Evolutionary conservation across 202 grass and related monocot species (phyloP).

Genomic region (Eragrostis tef): DNA sequence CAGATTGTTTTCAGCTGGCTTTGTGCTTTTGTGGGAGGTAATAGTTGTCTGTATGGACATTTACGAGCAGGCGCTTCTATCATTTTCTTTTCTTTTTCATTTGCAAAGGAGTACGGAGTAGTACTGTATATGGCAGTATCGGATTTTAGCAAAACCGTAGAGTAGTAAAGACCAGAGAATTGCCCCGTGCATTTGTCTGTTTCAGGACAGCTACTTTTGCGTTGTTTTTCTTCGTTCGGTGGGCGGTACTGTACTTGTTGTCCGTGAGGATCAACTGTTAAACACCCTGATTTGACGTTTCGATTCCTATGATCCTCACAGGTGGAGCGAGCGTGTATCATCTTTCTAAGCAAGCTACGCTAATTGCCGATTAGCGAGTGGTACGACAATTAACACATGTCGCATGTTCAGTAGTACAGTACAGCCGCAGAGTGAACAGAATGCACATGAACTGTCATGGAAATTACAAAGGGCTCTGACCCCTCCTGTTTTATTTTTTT

Average conservation of each 20-base stretch:
- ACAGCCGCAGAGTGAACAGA: neutral
- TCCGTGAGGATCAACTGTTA: too few relatives aligned
- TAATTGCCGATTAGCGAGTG: too few relatives aligned
- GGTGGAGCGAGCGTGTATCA: neutral
- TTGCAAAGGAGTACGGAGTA: neutral
- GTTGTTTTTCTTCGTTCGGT: too few relatives aligned
- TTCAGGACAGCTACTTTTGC: too few relatives aligned
- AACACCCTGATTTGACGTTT: too few relatives aligned
- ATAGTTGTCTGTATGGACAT: slow-evolving; percentile 9
- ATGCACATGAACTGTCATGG: too few relatives aligned
- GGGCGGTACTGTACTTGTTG: too few relatives aligned
- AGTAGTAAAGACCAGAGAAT: neutral
- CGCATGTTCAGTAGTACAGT: neutral
- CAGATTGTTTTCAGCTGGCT: too few relatives aligned
- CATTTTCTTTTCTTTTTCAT: too few relatives aligned
- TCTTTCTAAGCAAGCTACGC: slow-evolving; percentile 2
- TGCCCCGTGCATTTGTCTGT: slow-evolving; percentile 10
- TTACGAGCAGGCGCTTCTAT: neutral
- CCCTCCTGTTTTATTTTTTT: neutral
- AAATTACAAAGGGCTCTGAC: neutral
- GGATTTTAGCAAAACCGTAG: neutral
- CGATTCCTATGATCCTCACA: neutral
- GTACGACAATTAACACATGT: too few relatives aligned
- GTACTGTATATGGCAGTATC: neutral
- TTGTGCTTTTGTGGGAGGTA: neutral